Evolutionary conservation across 345 rosid genomes (phyloP), one percentile per base, ranked within the genome.

Genomic region (Noccaea bulbosa): DNA sequence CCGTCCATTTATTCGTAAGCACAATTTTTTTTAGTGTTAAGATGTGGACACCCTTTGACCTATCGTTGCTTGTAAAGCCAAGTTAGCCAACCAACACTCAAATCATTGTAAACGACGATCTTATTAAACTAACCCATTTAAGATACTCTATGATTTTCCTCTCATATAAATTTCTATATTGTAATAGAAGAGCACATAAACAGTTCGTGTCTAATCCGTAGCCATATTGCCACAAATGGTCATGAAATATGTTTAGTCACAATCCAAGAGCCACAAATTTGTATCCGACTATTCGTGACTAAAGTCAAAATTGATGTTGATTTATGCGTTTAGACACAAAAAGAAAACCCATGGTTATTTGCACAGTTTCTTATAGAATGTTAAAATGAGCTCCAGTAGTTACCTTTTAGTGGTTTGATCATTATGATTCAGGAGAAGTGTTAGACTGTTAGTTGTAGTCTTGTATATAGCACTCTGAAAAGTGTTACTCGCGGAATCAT

Each of bases 61-160:
- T 61, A 67, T 74, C 69, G 57, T 74, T 74, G 69, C 78, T 67
- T 61, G 68, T 74, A 74, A 44, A 67, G 78, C 73, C 72, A 65
- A 72, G 74, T 50, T 59, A 49, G 34, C 67, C 62, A 56, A 54
- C 50, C 72, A 66, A 74, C 67, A 48, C 39, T 66, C 61, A 67
- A 49, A 74, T 74, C 63, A 74, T 67, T 67, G 40, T 34, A 74
- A 41, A 51, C 24, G 62, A 56, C 60, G 60, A 48, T 57, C 66
- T 56, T 24, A 17, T 56, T 24, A 17, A 67, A 33, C 47, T 44
- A 73, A 65, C 50, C 71, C 71, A 15, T 54, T 37, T 44, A 52
- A 22, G 52, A 71, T 62, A 33, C 22, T 52, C 30, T 62, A n/a
- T 62, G 69, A 20, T 51, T 51, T 49, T 57, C 40, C 41, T 20